These are phyloP conservation scores for Hypoxylon perforatum DNA, from an alignment of 495 filamentous ascomycete species.

Conservation along the genomic window DNA sequence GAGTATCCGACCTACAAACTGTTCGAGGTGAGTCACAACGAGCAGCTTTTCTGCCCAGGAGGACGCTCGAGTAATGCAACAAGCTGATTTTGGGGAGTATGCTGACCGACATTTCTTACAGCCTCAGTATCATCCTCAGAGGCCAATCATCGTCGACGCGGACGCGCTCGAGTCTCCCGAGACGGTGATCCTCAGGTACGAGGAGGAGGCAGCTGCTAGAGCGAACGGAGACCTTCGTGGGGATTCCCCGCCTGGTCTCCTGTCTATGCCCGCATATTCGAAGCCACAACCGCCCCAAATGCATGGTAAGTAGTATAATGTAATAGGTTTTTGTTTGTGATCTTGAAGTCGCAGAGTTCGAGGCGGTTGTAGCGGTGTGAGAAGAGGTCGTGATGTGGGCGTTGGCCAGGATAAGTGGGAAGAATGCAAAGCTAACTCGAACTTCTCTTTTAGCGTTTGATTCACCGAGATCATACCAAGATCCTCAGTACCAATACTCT, in stretches of 20 bases:
- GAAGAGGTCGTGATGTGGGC: too few relatives aligned
- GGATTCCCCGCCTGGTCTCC: slow-evolving; percentile 63
- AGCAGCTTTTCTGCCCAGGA: not conserved
- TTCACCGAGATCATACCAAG: slow-evolving; percentile 52
- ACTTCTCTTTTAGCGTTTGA: slow-evolving; percentile 59
- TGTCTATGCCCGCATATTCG: slow-evolving; percentile 57
- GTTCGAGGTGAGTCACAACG: slow-evolving; percentile 57
- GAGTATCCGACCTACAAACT: slow-evolving; percentile 61
- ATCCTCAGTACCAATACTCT: slow-evolving; percentile 58
- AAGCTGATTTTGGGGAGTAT: slow-evolving; percentile 5
- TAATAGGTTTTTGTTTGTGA: not conserved
- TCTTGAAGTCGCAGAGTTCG: not conserved
- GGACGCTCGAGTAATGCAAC: not conserved
- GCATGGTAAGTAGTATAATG: slow-evolving; percentile 54
- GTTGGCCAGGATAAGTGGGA: slow-evolving; percentile 36
- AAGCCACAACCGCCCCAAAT: slow-evolving; percentile 59
- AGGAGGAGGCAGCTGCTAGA: slow-evolving; percentile 58
- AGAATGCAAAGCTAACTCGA: slow-evolving; percentile 42
- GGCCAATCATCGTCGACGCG: slow-evolving; percentile 62
- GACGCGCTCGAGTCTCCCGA: slow-evolving; percentile 60
- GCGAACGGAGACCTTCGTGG: slow-evolving; percentile 59
- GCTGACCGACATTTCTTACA: slow-evolving; percentile 31
- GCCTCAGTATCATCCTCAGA: slow-evolving; percentile 60
- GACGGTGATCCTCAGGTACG: slow-evolving; percentile 59
- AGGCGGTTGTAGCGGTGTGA: not conserved